Evolutionary conservation across 805 yeast genomes (phyloP).

Genomic region (Candida maltosa): DNA sequence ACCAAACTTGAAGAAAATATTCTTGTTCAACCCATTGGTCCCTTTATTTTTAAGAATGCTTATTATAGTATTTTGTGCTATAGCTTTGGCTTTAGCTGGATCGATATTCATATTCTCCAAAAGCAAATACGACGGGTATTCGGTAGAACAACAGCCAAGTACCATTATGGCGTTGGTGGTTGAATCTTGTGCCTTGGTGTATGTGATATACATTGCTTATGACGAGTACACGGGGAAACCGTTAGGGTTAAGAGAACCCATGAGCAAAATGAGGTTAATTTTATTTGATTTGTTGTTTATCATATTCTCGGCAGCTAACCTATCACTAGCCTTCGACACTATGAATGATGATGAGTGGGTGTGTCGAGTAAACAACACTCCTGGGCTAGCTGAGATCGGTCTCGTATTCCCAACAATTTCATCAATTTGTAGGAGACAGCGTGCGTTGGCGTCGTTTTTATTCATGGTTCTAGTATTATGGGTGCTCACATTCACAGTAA

Average conservation of each 20-base stretch:
- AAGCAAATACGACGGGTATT: slow-evolving; percentile 26
- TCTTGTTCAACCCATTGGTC: slow-evolving; percentile 74
- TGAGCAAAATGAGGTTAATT: slow-evolving; percentile 76
- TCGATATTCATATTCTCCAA: slow-evolving; percentile 47
- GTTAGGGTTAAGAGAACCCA: slow-evolving; percentile 81
- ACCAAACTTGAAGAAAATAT: slow-evolving; percentile 55
- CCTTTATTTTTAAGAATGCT: slow-evolving; percentile 69
- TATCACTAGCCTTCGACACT: slow-evolving; percentile 82
- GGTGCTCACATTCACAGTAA: slow-evolving; percentile 82
- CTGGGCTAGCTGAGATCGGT: slow-evolving; percentile 14
- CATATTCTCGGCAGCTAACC: slow-evolving; percentile 83
- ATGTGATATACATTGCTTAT: slow-evolving; percentile 75
- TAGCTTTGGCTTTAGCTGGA: slow-evolving; percentile 72
- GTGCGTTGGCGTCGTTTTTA: slow-evolving; percentile 73
- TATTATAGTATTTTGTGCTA: slow-evolving; percentile 49
- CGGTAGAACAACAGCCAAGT: slow-evolving; percentile 74
- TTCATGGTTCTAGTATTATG: slow-evolving; percentile 74
- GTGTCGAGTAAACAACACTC: slow-evolving; percentile 26
- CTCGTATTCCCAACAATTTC: slow-evolving; percentile 29
- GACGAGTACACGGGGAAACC: slow-evolving; percentile 95
- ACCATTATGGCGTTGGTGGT: slow-evolving; percentile 91
- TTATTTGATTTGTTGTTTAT: slow-evolving; percentile 83
- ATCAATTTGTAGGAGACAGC: slow-evolving; percentile 73
- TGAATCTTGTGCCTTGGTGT: slow-evolving; percentile 72
- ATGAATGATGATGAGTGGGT: slow-evolving; percentile 82